Base-by-base conservation (phyloP, 345 rosid genomes). In the Odontarrhena argentea region DNA sequence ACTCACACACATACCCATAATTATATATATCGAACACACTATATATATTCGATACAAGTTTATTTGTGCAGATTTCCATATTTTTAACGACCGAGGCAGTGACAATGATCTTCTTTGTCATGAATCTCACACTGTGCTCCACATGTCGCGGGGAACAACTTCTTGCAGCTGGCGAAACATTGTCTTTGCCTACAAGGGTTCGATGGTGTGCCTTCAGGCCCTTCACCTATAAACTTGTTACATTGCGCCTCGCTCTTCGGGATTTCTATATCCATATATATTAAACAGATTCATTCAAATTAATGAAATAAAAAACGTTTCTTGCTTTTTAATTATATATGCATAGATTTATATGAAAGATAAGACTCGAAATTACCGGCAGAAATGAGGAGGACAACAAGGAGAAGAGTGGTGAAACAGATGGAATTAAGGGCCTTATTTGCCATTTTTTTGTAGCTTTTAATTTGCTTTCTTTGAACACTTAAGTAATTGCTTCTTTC, bases 61-160 rank as follows among this genome's bases (percentile, higher is more conserved):
- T 1, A 28, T 22, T 48, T 24, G 22, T 50, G 22, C 22, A 52
- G 28, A 2, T 34, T 45, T 22, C 28, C 24, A 12, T 30, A 28
- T 32, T 40, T 53, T 12, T 5, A 30, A 65, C 15, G 3, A 67
- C 72, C 55, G 32, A 57, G 58, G 72, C 72, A 68, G 50, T 37
- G 25, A 49, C 72, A 68, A 11, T 35, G 58, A 8, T 68, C 56
- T 4, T 57, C 35, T 3, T 61, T 7, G 36, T 46, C 47, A 67
- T 46, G 64, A 38, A 37, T 18, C 57, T 68, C 65, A 68, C 72
- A 68, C 50, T 68, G 65, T 68, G 56, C 72, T 57, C n/a, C 58
- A 12, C 72, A 68, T 48, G 56, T 38, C 49, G 48, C 57, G 22
- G 26, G 38, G 64, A 56, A 56, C 13, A 24, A 55, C 62, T 32